phyloP scores from a whole-genome alignment of 2,329 filamentous ascomycete genomes.

The Corynespora cassiicola region DNA sequence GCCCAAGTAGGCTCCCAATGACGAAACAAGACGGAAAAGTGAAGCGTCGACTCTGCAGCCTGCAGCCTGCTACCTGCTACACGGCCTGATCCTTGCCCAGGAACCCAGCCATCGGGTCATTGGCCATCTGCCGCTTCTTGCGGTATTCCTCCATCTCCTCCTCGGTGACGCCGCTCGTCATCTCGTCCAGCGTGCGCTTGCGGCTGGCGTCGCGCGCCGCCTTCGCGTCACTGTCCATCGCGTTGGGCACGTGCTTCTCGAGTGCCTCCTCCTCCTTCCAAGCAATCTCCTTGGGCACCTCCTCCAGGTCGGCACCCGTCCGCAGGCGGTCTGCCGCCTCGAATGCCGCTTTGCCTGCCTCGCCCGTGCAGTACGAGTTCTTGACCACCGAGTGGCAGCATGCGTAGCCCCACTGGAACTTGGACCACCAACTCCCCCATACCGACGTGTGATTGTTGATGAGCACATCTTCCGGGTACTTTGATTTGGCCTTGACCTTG shows the following conservation, averaged over 20 bases:
- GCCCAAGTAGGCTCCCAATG: constrained; percentile 9
- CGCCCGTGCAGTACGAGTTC: constrained; percentile 97
- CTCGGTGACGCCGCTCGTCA: constrained; percentile 79
- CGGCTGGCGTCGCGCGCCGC: constrained; percentile 54
- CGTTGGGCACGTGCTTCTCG: constrained; percentile 53
- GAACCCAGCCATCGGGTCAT: constrained; percentile 87
- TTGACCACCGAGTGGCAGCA: constrained; percentile 94
- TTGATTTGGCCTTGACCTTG: constrained; percentile 79
- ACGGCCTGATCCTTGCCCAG: constrained; percentile 75
- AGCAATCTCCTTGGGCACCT: constrained; percentile 49
- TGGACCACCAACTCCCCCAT: constrained; percentile 97
- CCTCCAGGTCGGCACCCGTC: constrained; percentile 53
- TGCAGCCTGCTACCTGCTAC: constrained; percentile 19
- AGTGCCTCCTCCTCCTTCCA: constrained; percentile 50
- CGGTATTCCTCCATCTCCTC: constrained; percentile 88
- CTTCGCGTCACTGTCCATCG: constrained; percentile 49
- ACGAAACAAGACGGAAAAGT: constrained; percentile 16
- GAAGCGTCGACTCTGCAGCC: neutral
- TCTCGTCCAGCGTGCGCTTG: constrained; percentile 79
- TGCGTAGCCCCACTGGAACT: constrained; percentile 94
- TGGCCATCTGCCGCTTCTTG: constrained; percentile 72
- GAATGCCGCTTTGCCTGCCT: constrained; percentile 82
- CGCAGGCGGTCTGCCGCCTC: constrained; percentile 73
- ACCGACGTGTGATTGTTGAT: constrained; percentile 91
- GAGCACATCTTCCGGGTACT: constrained; percentile 87